Evolutionary conservation across 306 rosid genomes (phyloP), one percentile per base, ranked within the genome.

Genomic region (Pyrus betulifolia): DNA sequence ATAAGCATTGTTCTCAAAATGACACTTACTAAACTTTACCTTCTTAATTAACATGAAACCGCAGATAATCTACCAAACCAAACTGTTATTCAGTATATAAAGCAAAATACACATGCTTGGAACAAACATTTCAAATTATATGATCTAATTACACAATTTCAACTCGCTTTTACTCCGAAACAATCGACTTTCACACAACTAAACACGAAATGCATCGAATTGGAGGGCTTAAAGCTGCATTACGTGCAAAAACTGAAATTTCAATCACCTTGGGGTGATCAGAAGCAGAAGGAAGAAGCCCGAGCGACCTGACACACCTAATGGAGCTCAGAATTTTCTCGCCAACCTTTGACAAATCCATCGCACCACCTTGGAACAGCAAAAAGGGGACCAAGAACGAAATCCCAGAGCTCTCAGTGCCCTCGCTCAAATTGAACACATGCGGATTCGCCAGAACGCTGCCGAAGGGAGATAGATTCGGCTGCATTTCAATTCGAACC

Each of bases 341-440:
- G 17, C 97, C 98, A 14, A 96, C 93, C 84, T 87, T 96, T 38
- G 97, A 92, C 76, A 96, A 88, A 91, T 96, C 99, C 99, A 96
- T 96, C 45, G 87, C 97, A 74, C 72, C 73, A 21, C 99, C 97
- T 81, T 92, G 98, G 35, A 89, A 85, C 85, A 95, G 79, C 80
- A 95, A 83, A 84, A 92, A 89, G 3, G 99, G 97, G 68, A 91
- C 83, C 79, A 96, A 82, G 77, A 92, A 91, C 75, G 89, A 86
- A 86, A 91, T 85, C 88, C 97, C 88, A 72, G 98, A 89, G 79
- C 88, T 84, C 60, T 88, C 96, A 74, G 92, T 82, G 73, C 93
- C 96, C 65, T 90, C 92, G 71, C 90, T 89, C 91, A 95, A 84
- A 92, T 92, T 86, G 74, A 85, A 86, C 65, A 89, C 22, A 68